Percentiles rank a stretch among this genome's conserved stretches.
Evolutionary conservation across 768 basidiomycete genomes (phyloP).

Genomic region (Suillus fuscotomentosus): DNA sequence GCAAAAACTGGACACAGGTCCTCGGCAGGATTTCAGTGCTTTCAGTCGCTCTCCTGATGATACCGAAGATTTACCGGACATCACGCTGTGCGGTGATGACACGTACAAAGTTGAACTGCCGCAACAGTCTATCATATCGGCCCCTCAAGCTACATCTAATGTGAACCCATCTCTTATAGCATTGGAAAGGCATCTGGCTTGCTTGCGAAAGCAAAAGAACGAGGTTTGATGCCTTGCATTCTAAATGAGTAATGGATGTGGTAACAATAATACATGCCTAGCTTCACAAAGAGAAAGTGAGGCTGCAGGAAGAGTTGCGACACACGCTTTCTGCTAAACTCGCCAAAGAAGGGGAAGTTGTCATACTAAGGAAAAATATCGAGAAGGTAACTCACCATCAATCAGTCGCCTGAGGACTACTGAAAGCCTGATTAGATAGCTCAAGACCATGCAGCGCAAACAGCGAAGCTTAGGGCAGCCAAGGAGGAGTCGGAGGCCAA

Average conservation of each 20-base stretch:
- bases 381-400: slow-evolving; percentile 51
- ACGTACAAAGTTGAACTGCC: slow-evolving; percentile 41
- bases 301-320: slow-evolving; percentile 43
- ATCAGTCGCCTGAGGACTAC: background rate
- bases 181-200: slow-evolving; percentile 11
- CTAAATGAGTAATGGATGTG: slow-evolving; percentile 11
- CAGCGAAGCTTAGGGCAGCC: slow-evolving; percentile 54
- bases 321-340: slow-evolving; percentile 50
- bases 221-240: slow-evolving; percentile 38
- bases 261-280: slow-evolving; percentile 26
- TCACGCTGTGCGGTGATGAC: slow-evolving; percentile 59
- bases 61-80: slow-evolving; percentile 58
- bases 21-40: slow-evolving; percentile 35
- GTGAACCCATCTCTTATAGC: background rate
- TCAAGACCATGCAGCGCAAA: slow-evolving; percentile 56
- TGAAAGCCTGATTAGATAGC: slow-evolving; percentile 41
- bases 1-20: slow-evolving; percentile 49
- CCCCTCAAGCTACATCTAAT: background rate
- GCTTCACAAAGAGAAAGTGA: slow-evolving; percentile 51
- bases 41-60: slow-evolving; percentile 32
- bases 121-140: background rate
- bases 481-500: slow-evolving; percentile 62
- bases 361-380: slow-evolving; percentile 60
- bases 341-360: slow-evolving; percentile 70
- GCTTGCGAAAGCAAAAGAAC: slow-evolving; percentile 38